These are phyloP conservation scores for Apiotrichum gamsii DNA, from an alignment of 1,284 basidiomycete genomes.

Conservation along the genomic window DNA sequence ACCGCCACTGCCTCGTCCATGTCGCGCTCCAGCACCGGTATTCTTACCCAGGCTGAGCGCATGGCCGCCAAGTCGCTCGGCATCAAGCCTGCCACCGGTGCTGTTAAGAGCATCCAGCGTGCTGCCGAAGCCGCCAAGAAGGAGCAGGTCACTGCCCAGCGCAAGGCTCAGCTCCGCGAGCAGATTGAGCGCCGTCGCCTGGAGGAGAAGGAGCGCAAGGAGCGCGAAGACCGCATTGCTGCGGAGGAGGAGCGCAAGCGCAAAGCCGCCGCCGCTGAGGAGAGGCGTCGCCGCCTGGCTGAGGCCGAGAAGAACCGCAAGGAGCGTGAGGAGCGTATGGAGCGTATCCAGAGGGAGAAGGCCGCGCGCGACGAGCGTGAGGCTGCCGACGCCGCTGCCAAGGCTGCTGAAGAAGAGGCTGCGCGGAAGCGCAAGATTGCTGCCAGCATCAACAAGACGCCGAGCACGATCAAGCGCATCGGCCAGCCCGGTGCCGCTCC, in stretches of 20 bases:
- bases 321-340: constrained; percentile 38
- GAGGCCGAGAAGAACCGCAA: constrained; percentile 42
- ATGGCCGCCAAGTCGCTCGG: constrained; percentile 43
- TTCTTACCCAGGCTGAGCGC: constrained; percentile 32
- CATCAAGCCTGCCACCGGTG: constrained; percentile 43
- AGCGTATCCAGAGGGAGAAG: constrained; percentile 25
- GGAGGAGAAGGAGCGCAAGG: constrained; percentile 64
- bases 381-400: constrained; percentile 24
- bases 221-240: constrained; percentile 61
- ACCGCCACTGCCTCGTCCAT: not conserved
- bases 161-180: constrained; percentile 64
- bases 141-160: constrained; percentile 80
- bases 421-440: constrained; percentile 47
- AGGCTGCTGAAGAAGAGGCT: constrained; percentile 39
- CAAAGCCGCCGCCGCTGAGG: constrained; percentile 56
- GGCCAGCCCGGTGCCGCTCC: not conserved
- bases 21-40: constrained; percentile 2
- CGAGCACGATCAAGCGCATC: constrained; percentile 10
- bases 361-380: constrained; percentile 35
- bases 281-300: constrained; percentile 52
- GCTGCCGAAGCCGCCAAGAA: constrained; percentile 83
- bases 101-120: constrained; percentile 71
- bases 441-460: constrained; percentile 20
- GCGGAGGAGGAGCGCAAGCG: constrained; percentile 52
- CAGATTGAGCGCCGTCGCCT: constrained; percentile 73